A percentile compares a stretch with the other conserved stretches of the same genome.
Conservation (phyloP, 2,329 filamentous ascomycete genomes). For the Niveomyces coronatus region DNA sequence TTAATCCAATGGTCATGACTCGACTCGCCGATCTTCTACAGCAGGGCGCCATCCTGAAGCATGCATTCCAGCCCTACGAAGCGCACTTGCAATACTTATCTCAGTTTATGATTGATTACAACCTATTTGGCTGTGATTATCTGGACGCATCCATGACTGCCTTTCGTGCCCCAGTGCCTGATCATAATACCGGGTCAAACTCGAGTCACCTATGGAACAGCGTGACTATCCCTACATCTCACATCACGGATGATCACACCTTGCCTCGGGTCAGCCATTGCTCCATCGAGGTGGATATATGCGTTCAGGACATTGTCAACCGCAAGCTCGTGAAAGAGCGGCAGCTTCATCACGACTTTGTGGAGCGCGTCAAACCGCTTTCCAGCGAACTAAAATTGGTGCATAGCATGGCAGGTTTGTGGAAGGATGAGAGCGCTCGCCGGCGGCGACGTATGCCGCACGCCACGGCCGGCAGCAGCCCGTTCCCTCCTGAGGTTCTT, state of each 20-base stretch:
- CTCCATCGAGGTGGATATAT: constrained; percentile 80
- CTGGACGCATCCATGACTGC: constrained; percentile 60
- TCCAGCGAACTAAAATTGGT: constrained; percentile 69
- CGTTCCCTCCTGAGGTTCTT: constrained; percentile 71
- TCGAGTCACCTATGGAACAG: constrained; percentile 70
- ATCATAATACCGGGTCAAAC: constrained; percentile 49
- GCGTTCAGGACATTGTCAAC: constrained; percentile 81
- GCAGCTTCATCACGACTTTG: constrained; percentile 77
- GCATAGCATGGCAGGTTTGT: constrained; percentile 86
- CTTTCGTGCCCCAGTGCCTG: constrained; percentile 69
- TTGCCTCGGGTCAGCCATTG: constrained; percentile 80
- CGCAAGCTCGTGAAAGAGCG: constrained; percentile 64
- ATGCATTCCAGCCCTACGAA: constrained; percentile 82
- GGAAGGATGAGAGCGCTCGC: constrained; percentile 79
- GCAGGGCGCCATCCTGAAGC: constrained; percentile 79
- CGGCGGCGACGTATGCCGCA: constrained; percentile 63
- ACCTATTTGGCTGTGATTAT: constrained; percentile 87
- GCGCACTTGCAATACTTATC: constrained; percentile 84
- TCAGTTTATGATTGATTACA: constrained; percentile 99
- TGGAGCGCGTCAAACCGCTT: constrained; percentile 57
- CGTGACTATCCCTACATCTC: constrained; percentile 47
- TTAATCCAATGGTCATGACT: constrained; percentile 81
- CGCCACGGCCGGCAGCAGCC: constrained; percentile 53
- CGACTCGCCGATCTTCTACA: constrained; percentile 76
- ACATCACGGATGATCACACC: constrained; percentile 42